Evolutionary conservation across 2,329 filamentous ascomycete genomes (phyloP).

Genomic region (Claviceps fusiformis): DNA sequence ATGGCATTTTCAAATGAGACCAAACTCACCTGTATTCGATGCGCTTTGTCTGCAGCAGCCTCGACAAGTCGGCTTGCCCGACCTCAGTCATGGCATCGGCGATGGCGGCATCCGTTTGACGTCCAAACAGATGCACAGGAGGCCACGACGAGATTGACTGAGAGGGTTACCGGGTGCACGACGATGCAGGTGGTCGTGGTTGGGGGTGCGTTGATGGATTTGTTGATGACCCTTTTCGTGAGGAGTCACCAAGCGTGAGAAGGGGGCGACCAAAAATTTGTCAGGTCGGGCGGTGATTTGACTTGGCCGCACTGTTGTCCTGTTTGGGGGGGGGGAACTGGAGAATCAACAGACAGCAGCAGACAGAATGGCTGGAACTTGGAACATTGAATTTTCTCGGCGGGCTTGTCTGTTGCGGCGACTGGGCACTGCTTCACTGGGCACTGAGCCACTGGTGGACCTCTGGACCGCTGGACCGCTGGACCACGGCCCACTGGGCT

Average conservation of each 20-base stretch:
- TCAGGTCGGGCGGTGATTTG: slow-evolving; percentile 12
- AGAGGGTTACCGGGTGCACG: slow-evolving; percentile 16
- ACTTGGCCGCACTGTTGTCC: background rate
- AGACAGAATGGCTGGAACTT: too few relatives aligned
- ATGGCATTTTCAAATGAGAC: slow-evolving; percentile 29
- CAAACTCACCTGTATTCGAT: slow-evolving; percentile 45
- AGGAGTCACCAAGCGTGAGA: slow-evolving; percentile 15
- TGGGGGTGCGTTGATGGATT: slow-evolving; percentile 18
- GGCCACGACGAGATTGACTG: slow-evolving; percentile 11
- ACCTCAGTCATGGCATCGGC: slow-evolving; percentile 60
- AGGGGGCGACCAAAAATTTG: slow-evolving; percentile 19
- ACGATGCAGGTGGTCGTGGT: slow-evolving; percentile 19
- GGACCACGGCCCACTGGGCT: too few relatives aligned
- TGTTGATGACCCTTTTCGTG: slow-evolving; percentile 13
- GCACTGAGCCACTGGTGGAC: too few relatives aligned
- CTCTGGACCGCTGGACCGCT: too few relatives aligned
- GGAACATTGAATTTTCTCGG: too few relatives aligned
- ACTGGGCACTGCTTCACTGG: too few relatives aligned
- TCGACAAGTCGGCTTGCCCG: slow-evolving; percentile 50
- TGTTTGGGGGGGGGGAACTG: background rate
- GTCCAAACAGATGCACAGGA: slow-evolving; percentile 41
- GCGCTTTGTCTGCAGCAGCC: slow-evolving; percentile 52
- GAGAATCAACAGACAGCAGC: background rate
- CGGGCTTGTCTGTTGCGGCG: too few relatives aligned
- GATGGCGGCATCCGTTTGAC: slow-evolving; percentile 56